These are phyloP conservation scores for Cutaneotrichosporon mucoides DNA, from an alignment of 1,284 basidiomycete genomes.

Conservation along the genomic window DNA sequence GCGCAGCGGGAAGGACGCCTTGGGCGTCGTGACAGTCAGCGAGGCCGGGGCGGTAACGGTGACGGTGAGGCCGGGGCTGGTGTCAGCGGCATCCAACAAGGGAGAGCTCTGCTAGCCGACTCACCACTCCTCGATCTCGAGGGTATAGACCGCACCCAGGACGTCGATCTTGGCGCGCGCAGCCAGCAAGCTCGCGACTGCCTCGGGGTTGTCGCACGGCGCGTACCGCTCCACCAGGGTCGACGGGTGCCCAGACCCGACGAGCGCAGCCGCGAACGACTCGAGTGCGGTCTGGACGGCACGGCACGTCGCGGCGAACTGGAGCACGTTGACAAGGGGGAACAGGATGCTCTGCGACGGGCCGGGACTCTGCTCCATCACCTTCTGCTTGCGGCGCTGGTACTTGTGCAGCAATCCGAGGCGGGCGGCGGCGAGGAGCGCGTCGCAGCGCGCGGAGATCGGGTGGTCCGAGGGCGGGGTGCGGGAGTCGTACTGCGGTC, in stretches of 20 bases:
- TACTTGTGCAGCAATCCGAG: slow-evolving; percentile 33
- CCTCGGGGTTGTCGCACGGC: slow-evolving; percentile 5
- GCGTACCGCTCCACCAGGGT: slow-evolving; percentile 12
- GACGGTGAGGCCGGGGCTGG: slow-evolving; percentile 24
- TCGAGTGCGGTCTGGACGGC: slow-evolving; percentile 18
- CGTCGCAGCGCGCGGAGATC: slow-evolving; percentile 29
- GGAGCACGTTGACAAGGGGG: slow-evolving; percentile 31
- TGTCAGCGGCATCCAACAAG: background rate
- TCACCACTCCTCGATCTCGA: slow-evolving; percentile 27
- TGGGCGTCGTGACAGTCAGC: slow-evolving; percentile 17
- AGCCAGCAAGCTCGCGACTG: slow-evolving; percentile 9
- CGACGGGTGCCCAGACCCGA: slow-evolving; percentile 17
- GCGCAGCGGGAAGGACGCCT: slow-evolving; percentile 29
- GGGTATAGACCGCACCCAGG: slow-evolving; percentile 20
- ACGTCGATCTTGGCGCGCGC: slow-evolving; percentile 18
- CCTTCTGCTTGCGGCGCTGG: slow-evolving; percentile 29
- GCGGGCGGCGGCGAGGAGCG: slow-evolving; percentile 27
- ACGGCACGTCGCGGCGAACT: slow-evolving; percentile 19
- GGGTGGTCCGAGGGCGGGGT: background rate
- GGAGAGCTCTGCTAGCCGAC: slow-evolving; percentile 1
- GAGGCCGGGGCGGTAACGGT: slow-evolving; percentile 18
- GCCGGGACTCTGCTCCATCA: slow-evolving; percentile 10
- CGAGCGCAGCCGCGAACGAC: slow-evolving; percentile 19
- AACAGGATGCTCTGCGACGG: slow-evolving; percentile 23
- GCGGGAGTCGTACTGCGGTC: slow-evolving; percentile 32